phyloP scores from a whole-genome alignment of 164 flowering plant species.

The Nymphaea colorata region DNA sequence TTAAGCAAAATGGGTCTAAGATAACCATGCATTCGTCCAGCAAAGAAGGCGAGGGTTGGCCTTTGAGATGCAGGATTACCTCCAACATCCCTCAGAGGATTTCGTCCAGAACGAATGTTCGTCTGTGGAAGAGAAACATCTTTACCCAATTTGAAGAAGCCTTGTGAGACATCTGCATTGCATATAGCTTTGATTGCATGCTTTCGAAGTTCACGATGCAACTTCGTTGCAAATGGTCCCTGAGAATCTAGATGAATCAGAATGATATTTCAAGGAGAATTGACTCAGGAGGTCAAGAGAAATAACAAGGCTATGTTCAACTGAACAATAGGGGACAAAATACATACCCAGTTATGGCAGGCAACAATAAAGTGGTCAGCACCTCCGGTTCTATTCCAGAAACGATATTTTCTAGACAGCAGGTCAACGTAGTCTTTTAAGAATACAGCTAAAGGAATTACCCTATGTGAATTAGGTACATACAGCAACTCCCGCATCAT shows the following conservation, averaged over 20 bases:
- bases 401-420: constrained; percentile 8
- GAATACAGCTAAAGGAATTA: not conserved
- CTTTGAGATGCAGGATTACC: constrained; percentile 6
- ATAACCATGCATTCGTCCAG: constrained; percentile 8
- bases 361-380: constrained; percentile 13
- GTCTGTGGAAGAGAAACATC: constrained; percentile 7
- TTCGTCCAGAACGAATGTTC: not conserved
- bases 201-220: not conserved
- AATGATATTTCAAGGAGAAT: not conserved
- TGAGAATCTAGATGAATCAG: constrained; percentile 1
- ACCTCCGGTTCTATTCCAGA: constrained; percentile 13
- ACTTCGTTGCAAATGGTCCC: constrained; percentile 9
- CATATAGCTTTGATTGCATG: constrained; percentile 5
- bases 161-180: constrained; percentile 7
- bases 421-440: constrained; percentile 4
- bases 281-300: not conserved
- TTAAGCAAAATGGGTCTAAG: constrained; percentile 3
- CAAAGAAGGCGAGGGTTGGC: constrained; percentile 7
- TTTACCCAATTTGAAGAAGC: constrained; percentile 3
- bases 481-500: constrained; percentile 1
- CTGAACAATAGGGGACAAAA: not conserved
- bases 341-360: constrained; percentile 12
- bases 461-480: constrained; percentile 1
- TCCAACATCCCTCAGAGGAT: constrained; percentile 5
- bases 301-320: not conserved